phyloP scores from a whole-genome alignment of 495 filamentous ascomycete species.

The Gamarada debralockiae region DNA sequence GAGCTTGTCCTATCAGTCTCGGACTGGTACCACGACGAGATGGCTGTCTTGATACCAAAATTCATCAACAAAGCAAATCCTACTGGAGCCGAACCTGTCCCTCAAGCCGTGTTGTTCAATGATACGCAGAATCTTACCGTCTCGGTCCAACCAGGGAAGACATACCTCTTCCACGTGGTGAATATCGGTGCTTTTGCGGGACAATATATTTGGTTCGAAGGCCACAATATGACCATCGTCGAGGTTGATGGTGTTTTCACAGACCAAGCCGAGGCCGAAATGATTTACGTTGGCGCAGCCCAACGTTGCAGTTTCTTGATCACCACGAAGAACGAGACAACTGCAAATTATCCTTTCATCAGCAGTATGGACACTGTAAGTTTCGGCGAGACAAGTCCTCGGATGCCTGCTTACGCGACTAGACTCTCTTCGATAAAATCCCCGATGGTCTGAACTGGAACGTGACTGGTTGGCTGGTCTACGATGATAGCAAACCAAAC shows the following conservation, averaged over 20 bases:
- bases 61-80: slow-evolving; percentile 58
- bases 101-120: slow-evolving; percentile 42
- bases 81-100: slow-evolving; percentile 61
- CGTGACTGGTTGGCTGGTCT: slow-evolving; percentile 75
- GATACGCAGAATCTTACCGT: slow-evolving; percentile 49
- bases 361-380: slow-evolving; percentile 56
- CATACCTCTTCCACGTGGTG: slow-evolving; percentile 73
- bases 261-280: slow-evolving; percentile 52
- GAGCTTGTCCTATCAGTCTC: slow-evolving; percentile 53
- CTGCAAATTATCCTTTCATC: slow-evolving; percentile 63
- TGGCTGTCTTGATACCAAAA: slow-evolving; percentile 49
- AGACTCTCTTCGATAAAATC: slow-evolving; percentile 67
- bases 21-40: slow-evolving; percentile 41
- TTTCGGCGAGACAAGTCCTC: slow-evolving; percentile 53
- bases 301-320: slow-evolving; percentile 69
- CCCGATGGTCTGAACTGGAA: slow-evolving; percentile 68
- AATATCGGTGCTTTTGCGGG: slow-evolving; percentile 70
- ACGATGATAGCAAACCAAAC: slow-evolving; percentile 56
- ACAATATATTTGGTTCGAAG: slow-evolving; percentile 71
- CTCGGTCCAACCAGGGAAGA: slow-evolving; percentile 63
- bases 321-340: slow-evolving; percentile 59
- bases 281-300: slow-evolving; percentile 64
- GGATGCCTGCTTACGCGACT: slow-evolving; percentile 26
- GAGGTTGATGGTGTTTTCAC: slow-evolving; percentile 53
- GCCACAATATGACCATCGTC: slow-evolving; percentile 57